Base-by-base conservation (phyloP, 192 early-diverging fungal species). In the Rhizoclosmatium sp. region DNA sequence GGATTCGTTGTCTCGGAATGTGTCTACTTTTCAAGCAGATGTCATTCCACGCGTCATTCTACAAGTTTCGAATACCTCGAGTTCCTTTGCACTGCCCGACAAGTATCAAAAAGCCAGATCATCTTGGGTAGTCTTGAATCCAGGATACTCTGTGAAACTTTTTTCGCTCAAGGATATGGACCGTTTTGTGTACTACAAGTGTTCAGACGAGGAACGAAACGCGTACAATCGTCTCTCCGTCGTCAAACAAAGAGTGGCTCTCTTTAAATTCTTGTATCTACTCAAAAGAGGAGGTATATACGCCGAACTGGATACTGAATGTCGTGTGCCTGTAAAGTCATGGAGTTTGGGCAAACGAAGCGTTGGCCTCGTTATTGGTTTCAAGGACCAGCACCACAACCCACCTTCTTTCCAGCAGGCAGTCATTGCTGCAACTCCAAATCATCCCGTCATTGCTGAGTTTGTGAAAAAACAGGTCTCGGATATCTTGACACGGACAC, bases 31-130 rank as follows among this genome's bases (percentile, higher is more conserved):
- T 39, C 19, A n/a, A 16, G 3, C 7, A 0, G 59, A 2, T 9
- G 49, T 14, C 14, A 76, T 76, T 23, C 75, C 75, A 48, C 65
- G 66, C 47, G 64, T 76, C 5, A 76, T 76, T 67, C 7, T 66
- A 10, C 75, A 62, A 14, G 75, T 71, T 16, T 39, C 54, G 1
- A 76, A 76, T 41, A 62, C 75, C 19, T 59, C 54, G 2, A 12
- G n/a, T 51, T 19, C 31, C 44, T 10, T 16, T 10, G 46, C 45
- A 5, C 41, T 76, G 23, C 14, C n/a, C 14, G 2, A 19, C n/a
- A 47, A 42, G 21, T 46, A 47, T 9, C 47, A 54, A 31, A 31
- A 67, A 19, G 44, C 7, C 3, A 40, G 47, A n/a, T 3, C 4
- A 21, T 59, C 58, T 19, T 76, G 75, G 75, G 47, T 51, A 21